A percentile compares a stretch with the other conserved stretches of the same genome.
phyloP scores from a whole-genome alignment of 805 yeast species.

The Metschnikowia proteae region DNA sequence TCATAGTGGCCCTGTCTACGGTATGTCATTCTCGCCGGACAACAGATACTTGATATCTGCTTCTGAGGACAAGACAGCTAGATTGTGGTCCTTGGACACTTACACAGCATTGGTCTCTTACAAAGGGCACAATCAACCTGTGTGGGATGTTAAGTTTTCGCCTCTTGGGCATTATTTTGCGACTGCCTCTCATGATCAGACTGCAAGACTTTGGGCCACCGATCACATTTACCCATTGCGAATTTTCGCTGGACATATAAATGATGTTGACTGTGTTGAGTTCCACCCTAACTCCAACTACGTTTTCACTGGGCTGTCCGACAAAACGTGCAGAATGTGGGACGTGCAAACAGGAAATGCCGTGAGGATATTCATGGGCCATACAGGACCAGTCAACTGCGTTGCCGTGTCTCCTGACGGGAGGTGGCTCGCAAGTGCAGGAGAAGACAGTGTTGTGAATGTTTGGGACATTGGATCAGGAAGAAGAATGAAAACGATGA shows the following conservation, averaged over 20 bases:
- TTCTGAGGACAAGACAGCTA: slow-evolving; percentile 88
- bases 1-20: slow-evolving; percentile 92
- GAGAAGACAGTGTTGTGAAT: slow-evolving; percentile 84
- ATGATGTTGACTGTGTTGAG: slow-evolving; percentile 91
- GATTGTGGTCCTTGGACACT: slow-evolving; percentile 93
- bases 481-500: slow-evolving; percentile 80
- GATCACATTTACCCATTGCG: slow-evolving; percentile 96
- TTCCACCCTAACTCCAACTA: slow-evolving; percentile 97
- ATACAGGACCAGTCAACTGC: slow-evolving; percentile 81
- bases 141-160: slow-evolving; percentile 94
- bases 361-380: slow-evolving; percentile 90
- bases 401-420: slow-evolving; percentile 95
- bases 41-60: slow-evolving; percentile 73
- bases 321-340: slow-evolving; percentile 98
- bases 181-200: slow-evolving; percentile 97
- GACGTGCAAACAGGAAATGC: slow-evolving; percentile 85
- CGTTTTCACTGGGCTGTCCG: slow-evolving; percentile 91
- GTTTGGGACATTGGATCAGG: slow-evolving; percentile 96
- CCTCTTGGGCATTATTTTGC: slow-evolving; percentile 97
- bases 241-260: slow-evolving; percentile 94
- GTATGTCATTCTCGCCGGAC: slow-evolving; percentile 87
- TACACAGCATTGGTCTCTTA: slow-evolving; percentile 87
- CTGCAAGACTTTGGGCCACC: slow-evolving; percentile 96
- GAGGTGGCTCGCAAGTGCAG: slow-evolving; percentile 91
- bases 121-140: slow-evolving; percentile 93